Base-by-base conservation (phyloP, 2,329 filamentous ascomycete species). In the Trichocomaceae sp. region DNA sequence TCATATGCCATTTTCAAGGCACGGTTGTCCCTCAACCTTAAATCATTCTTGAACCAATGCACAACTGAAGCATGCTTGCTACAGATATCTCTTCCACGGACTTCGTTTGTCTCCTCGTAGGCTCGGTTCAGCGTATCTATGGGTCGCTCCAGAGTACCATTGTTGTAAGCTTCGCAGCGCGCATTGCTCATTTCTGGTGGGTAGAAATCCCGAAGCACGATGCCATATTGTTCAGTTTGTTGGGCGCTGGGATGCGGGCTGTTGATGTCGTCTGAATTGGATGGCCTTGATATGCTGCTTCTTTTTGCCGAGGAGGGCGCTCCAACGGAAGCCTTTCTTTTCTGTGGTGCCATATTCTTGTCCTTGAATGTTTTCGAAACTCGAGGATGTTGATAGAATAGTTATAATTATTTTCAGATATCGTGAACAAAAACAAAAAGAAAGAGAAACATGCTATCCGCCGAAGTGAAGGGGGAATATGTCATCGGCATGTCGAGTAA, bases 41-140 rank as follows among this genome's bases (percentile, higher is more conserved):
- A 72, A 67, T 96, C 91, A 64, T 82, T 83, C 72, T 93, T 95
- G 76, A 92, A 96, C 90, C 90, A 96, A 71, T 95, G 88, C 0
- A 95, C 81, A 0, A 95, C 85, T 0, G 84, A 37, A 20, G n/a
- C 82, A 23, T 81, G 74, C 29, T 81, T 80, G 0, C 78, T 73
- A 1, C 72, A 58, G 12, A 87, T 77, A 1, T n/a, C n/a, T n/a
- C 73, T 69, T 26, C 77, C 73, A 8, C 87, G 79, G 35, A 71
- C 67, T 0, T 71, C 62, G 2, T 76, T 71, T 0, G 89, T 93
- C 1, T 84, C 80, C 22, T 77, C 67, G 5, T 90, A 75, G 0
- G 84, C 83, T 0, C 74, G 68, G 5, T 83, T 68, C 2, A 96
- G 77, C 0, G 80, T 69, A 62, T 90, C 83, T 19, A 95, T 86